Conservation (phyloP, 495 filamentous ascomycete genomes). For the Tuber melanosporum region DNA sequence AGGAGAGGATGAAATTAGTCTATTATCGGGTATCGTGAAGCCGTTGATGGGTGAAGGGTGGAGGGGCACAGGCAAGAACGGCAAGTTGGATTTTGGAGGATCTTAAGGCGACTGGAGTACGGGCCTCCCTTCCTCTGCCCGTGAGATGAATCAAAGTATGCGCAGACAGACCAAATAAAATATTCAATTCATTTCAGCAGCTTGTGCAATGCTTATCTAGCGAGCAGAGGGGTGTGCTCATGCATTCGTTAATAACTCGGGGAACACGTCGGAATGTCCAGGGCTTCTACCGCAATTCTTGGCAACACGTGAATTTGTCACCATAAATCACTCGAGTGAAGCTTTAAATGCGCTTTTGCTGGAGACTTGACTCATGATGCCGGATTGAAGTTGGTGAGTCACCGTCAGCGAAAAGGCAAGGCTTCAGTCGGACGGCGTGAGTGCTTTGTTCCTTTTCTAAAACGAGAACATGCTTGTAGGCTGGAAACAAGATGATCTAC, state of each 20-base stretch:
- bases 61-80: neutral
- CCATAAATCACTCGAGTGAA: neutral
- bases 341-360: neutral
- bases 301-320: neutral
- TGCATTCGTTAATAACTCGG: neutral
- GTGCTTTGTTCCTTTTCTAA: neutral
- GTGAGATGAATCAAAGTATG: neutral
- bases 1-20: neutral
- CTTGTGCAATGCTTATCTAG: neutral
- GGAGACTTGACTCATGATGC: neutral
- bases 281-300: neutral
- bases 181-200: neutral
- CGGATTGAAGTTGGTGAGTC: neutral
- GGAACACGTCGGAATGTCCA: neutral
- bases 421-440: neutral
- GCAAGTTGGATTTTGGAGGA: neutral
- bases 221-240: neutral
- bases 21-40: neutral
- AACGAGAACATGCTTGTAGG: neutral
- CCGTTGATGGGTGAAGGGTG: neutral
- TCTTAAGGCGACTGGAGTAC: neutral
- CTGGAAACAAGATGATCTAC: neutral
- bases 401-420: neutral
- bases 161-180: neutral
- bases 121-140: neutral